Percentiles rank a stretch among this genome's conserved stretches.
phyloP scores from a whole-genome alignment of 768 basidiomycete species.

The Panus rudis region DNA sequence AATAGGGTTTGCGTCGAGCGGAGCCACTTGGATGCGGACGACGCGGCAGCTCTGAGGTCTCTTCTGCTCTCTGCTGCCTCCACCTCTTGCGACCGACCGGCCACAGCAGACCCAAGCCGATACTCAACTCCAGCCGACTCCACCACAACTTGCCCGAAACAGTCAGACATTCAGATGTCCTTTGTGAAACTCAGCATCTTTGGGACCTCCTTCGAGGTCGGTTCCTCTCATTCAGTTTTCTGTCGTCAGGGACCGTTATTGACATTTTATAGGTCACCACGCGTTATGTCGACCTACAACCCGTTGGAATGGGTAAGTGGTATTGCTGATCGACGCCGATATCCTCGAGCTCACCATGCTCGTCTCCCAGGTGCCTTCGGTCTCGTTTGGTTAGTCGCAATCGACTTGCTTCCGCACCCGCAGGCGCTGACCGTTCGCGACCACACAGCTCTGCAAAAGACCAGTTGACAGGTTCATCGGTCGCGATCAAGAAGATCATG shows the following conservation, averaged over 20 bases:
- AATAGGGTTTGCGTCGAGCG: too few relatives aligned
- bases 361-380: constrained; percentile 78
- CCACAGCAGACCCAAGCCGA: constrained; percentile 3
- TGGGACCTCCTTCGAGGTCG: constrained; percentile 93
- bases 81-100: background rate
- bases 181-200: constrained; percentile 99
- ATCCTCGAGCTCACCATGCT: background rate
- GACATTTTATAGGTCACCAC: constrained; percentile 71
- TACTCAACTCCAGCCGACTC: constrained; percentile 4
- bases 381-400: constrained; percentile 77
- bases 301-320: constrained; percentile 93
- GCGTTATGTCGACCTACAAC: constrained; percentile 97
- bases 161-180: constrained; percentile 53
- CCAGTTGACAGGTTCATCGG: constrained; percentile 87
- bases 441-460: constrained; percentile 79
- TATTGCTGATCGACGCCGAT: constrained; percentile 4
- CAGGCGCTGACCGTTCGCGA: constrained; percentile 5
- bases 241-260: constrained; percentile 4
- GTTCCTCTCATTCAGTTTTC: constrained; percentile 13
- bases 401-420: constrained; percentile 1
- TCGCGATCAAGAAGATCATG: constrained; percentile 99
- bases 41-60: too few relatives aligned
- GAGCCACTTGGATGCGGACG: too few relatives aligned
- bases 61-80: background rate
- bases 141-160: background rate